Evolutionary conservation across 305 asterid genomes (phyloP).

Genomic region (Striga hermonthica): DNA sequence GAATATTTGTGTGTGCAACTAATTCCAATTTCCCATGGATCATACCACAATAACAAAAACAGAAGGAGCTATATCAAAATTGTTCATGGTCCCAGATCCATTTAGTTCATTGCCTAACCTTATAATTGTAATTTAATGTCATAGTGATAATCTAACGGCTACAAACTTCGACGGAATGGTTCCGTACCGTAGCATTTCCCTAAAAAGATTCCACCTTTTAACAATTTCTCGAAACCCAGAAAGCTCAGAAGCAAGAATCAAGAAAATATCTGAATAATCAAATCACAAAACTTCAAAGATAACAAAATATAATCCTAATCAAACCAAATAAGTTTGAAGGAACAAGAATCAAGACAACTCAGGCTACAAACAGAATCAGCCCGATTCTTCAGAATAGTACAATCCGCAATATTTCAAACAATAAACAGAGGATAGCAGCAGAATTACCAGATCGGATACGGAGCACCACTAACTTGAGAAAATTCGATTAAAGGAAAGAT

Average conservation of each 20-base stretch:
- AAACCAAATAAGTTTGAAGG: neutral
- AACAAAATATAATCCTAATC: neutral
- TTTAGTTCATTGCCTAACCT: neutral
- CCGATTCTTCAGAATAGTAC: conserved; percentile 9
- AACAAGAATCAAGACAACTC: conserved; percentile 20
- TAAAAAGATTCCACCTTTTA: conserved; percentile 23
- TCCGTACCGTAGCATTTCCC: no score
- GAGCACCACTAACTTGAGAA: conserved; percentile 6
- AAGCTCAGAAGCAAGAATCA: neutral
- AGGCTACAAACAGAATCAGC: neutral
- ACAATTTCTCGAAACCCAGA: conserved; percentile 9
- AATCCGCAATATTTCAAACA: conserved; percentile 9
- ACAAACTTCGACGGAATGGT: no score
- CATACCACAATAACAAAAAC: no score
- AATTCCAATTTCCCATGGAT: no score
- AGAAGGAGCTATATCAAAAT: no score
- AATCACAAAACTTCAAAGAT: neutral
- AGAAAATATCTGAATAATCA: neutral
- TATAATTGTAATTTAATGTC: neutral
- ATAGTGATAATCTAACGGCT: no score
- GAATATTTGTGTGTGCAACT: no score
- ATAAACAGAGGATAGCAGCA: neutral
- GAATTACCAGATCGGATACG: conserved; percentile 36
- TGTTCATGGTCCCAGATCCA: no score
- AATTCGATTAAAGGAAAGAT: conserved; percentile 11